Percentiles rank a stretch among this genome's conserved stretches.
These are phyloP conservation scores for Trichoderma breve DNA, from an alignment of 2,329 filamentous ascomycete genomes.

Conservation along the genomic window DNA sequence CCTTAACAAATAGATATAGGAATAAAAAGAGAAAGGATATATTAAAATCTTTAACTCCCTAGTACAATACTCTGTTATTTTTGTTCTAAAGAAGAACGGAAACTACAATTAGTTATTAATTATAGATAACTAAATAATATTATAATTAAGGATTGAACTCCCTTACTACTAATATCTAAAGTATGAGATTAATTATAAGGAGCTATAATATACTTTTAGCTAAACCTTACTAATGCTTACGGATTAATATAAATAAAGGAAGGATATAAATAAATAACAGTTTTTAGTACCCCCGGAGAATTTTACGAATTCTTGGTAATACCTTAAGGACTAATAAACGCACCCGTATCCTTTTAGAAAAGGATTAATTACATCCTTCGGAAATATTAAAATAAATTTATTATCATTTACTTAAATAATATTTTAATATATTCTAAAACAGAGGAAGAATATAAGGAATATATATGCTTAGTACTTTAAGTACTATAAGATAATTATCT, in stretches of 20 bases:
- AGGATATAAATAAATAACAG: not conserved
- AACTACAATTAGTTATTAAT: not conserved
- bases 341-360: not conserved
- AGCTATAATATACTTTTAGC: no score
- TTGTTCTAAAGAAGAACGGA: not conserved
- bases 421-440: no score
- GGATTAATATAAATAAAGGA: not conserved
- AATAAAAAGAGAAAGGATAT: not conserved
- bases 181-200: not conserved
- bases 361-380: no score
- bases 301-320: not conserved
- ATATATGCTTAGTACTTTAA: no score
- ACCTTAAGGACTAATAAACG: not conserved
- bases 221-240: no score
- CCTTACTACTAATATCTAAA: not conserved
- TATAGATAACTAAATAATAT: not conserved
- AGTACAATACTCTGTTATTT: not conserved
- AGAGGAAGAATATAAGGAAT: no score
- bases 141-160: not conserved
- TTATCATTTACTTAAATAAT: no score
- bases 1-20: not conserved
- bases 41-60: not conserved
- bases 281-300: not conserved
- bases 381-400: no score
- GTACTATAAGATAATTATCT: no score